Evolutionary conservation across 768 basidiomycete species (phyloP).

Genomic region (Galerina marginata): DNA sequence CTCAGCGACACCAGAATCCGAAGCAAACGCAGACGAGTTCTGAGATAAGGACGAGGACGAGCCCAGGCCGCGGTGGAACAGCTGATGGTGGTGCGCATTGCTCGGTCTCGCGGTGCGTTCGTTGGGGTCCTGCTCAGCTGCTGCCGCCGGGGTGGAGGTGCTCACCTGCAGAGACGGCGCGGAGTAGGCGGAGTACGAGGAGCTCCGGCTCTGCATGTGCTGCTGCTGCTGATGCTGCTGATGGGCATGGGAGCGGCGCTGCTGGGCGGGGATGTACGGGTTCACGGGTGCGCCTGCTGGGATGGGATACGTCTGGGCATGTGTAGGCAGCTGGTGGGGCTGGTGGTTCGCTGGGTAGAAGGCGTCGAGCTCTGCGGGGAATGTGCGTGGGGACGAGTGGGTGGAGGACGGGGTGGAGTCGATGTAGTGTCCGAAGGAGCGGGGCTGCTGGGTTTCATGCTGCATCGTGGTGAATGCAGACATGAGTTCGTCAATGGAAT

Average conservation of each 20-base stretch:
- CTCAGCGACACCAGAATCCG: too few relatives aligned
- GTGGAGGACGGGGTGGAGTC: slow-evolving; percentile 41
- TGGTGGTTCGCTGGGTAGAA: slow-evolving; percentile 21
- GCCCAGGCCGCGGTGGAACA: slow-evolving; percentile 37
- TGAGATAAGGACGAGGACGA: not conserved
- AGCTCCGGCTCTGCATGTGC: slow-evolving; percentile 21
- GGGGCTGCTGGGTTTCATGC: slow-evolving; percentile 17
- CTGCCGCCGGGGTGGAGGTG: slow-evolving; percentile 39
- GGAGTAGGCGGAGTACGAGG: slow-evolving; percentile 30
- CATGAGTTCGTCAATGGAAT: slow-evolving; percentile 3
- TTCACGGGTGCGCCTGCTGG: slow-evolving; percentile 23
- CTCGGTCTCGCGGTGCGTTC: slow-evolving; percentile 55
- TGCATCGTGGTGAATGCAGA: slow-evolving; percentile 17
- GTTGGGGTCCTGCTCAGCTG: slow-evolving; percentile 47
- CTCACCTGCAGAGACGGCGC: slow-evolving; percentile 43
- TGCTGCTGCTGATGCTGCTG: slow-evolving; percentile 12
- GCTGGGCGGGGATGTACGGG: slow-evolving; percentile 26
- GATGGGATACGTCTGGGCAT: slow-evolving; percentile 30
- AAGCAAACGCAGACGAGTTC: too few relatives aligned
- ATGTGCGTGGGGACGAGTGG: slow-evolving; percentile 37
- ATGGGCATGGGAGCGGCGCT: slow-evolving; percentile 27
- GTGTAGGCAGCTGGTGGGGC: not conserved
- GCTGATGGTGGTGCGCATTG: slow-evolving; percentile 50
- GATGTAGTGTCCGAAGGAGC: slow-evolving; percentile 32
- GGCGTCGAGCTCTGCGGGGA: slow-evolving; percentile 29